Evolutionary conservation across 768 basidiomycete species (phyloP).

Genomic region (Hortiboletus campestris): DNA sequence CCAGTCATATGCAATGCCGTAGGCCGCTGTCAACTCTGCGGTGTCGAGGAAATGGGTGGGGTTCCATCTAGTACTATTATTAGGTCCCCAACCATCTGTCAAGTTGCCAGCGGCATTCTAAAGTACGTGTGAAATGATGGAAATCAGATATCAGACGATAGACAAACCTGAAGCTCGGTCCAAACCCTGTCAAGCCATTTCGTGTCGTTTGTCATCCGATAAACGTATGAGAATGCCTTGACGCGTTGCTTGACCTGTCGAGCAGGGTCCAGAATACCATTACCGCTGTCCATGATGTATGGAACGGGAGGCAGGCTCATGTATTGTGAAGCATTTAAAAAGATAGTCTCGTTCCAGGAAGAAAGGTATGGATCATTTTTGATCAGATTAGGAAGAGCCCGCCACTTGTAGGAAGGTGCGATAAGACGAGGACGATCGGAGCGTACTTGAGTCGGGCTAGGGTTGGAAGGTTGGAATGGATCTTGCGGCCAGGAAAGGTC

Average conservation of each 20-base stretch:
- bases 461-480: constrained; percentile 64
- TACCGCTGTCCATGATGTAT: constrained; percentile 77
- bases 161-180: constrained; percentile 76
- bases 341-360: constrained; percentile 89
- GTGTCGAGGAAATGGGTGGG: constrained; percentile 86
- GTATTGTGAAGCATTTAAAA: constrained; percentile 82
- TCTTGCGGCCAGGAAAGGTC: constrained; percentile 77
- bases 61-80: constrained; percentile 75
- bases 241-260: constrained; percentile 87
- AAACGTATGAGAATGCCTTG: constrained; percentile 91
- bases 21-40: constrained; percentile 88
- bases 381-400: constrained; percentile 74
- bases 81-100: constrained; percentile 61
- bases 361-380: constrained; percentile 79
- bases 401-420: constrained; percentile 92
- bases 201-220: constrained; percentile 88
- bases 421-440: constrained; percentile 86
- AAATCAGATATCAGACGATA: not conserved
- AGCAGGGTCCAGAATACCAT: constrained; percentile 89
- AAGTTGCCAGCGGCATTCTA: constrained; percentile 75
- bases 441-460: constrained; percentile 59
- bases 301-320: constrained; percentile 57
- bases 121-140: not conserved
- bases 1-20: constrained; percentile 96
- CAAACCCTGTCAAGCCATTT: constrained; percentile 87